Evolutionary conservation across 164 flowering plant species (phyloP).

Genomic region (Malania oleifera): DNA sequence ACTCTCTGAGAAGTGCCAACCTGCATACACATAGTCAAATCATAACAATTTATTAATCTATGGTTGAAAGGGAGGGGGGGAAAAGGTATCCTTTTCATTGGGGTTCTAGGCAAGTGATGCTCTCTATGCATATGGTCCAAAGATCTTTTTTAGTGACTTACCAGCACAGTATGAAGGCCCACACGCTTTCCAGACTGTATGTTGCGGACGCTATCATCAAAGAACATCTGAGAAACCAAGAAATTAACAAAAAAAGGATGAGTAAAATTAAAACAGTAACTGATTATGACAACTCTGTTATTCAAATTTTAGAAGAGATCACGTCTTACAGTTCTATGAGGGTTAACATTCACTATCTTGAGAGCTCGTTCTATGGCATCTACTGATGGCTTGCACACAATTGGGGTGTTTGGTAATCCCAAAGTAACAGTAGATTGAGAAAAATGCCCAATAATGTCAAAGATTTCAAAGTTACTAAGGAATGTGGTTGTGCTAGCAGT

Average conservation of each 20-base stretch:
- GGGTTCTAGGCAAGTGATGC: no score
- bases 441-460: conserved; percentile 60
- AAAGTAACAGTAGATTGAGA: conserved; percentile 25
- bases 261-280: background rate
- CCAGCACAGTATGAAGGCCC: conserved; percentile 44
- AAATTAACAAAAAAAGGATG: background rate
- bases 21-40: no score
- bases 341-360: conserved; percentile 43
- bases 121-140: background rate
- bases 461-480: conserved; percentile 24
- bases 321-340: conserved; percentile 53
- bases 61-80: no score
- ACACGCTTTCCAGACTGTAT: conserved; percentile 37
- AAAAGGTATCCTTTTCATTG: no score
- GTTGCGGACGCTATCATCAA: conserved; percentile 45
- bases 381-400: conserved; percentile 58
- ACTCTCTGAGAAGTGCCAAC: conserved; percentile 46
- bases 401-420: conserved; percentile 46
- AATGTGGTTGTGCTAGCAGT: background rate
- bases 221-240: conserved; percentile 30
- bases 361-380: conserved; percentile 49
- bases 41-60: no score
- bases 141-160: conserved; percentile 9
- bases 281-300: background rate
- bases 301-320: background rate